A percentile compares a stretch with the other conserved stretches of the same genome.
Conservation (phyloP, 2,329 filamentous ascomycete species). For the Colletotrichum liriopes region DNA sequence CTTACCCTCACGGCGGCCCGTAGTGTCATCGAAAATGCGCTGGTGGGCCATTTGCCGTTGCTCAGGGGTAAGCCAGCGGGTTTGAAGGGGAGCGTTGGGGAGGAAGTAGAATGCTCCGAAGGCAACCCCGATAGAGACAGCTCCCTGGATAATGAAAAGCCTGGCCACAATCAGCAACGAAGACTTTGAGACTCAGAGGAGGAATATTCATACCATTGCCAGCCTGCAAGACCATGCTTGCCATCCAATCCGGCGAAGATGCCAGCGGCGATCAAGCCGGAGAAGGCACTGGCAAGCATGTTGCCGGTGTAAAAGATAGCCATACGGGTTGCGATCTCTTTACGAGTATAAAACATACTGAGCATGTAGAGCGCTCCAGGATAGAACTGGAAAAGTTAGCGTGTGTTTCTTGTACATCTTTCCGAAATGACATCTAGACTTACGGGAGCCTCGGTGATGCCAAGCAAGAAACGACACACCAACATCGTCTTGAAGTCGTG, state of each 20-base stretch:
- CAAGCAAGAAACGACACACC: constrained; percentile 38
- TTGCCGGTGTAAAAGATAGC: constrained; percentile 63
- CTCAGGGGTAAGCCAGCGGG: constrained; percentile 57
- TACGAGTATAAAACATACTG: constrained; percentile 40
- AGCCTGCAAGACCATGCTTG: constrained; percentile 54
- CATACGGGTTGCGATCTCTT: constrained; percentile 51
- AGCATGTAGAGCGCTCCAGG: constrained; percentile 42
- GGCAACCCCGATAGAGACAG: constrained; percentile 54
- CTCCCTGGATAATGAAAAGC: constrained; percentile 60
- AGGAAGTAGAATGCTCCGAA: constrained; percentile 54
- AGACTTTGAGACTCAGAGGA: neutral
- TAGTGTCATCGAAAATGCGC: constrained; percentile 49
- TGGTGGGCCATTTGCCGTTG: constrained; percentile 57
- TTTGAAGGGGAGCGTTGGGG: constrained; percentile 56
- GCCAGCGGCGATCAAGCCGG: constrained; percentile 60
- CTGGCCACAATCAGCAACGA: constrained; percentile 9
- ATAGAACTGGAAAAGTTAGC: constrained; percentile 42
- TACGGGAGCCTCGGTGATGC: constrained; percentile 39
- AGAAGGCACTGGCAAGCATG: constrained; percentile 61
- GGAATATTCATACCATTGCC: constrained; percentile 56
- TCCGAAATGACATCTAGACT: neutral
- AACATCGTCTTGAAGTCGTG: constrained; percentile 34
- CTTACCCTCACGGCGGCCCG: constrained; percentile 54
- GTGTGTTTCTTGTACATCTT: too few species aligned
- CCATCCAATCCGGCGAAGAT: constrained; percentile 61